Evolutionary conservation across 148 eudicot species (phyloP), one percentile per base, ranked within the genome.

Genomic region (Nyssa sinensis): DNA sequence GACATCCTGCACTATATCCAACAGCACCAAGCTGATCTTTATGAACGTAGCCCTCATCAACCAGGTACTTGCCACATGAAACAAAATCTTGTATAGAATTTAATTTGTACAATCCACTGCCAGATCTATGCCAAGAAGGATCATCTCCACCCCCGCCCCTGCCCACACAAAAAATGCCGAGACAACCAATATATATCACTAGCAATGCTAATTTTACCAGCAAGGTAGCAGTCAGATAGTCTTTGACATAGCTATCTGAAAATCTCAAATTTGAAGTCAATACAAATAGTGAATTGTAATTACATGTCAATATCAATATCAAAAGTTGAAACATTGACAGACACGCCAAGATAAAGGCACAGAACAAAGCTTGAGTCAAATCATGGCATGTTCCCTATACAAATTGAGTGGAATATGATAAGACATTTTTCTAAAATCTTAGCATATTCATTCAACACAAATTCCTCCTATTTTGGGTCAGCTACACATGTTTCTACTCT

Each of bases 1-100:
- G 89, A 84, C 87, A 73, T 76, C 99, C 99, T 12, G 99, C 99
- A 87, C 99, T 95, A 29, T 80, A 71, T 73, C 93, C 97, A 66
- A 90, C 53, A 61, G 93, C 94, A 76, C 93, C 84, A 70, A 95
- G 94, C 81, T 77, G 80, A 75, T 79, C 85, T 79, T 78, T 80
- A 64, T 82, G 68, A 75, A 93, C 87, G 72, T 90, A 93, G 58
- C 89, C 93, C 81, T 93, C 84, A 11, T 82, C 75, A 65, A 91
- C 83, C 70, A 95, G 86, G 77, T 88, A 92, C 41, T 87, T 78
- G 31, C 88, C 92, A 76, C 99, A 95, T 19, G 97, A 81, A 44
- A 89, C 74, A 71, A 90, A 89, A 82, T 95, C 99, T 81, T 81
- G 24, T 64, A 95, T 81, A 58, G 99, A 95, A 78, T 95, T 95